Evolutionary conservation across 208 protist genomes (phyloP).

Genomic region (Novymonas esmeraldas): DNA sequence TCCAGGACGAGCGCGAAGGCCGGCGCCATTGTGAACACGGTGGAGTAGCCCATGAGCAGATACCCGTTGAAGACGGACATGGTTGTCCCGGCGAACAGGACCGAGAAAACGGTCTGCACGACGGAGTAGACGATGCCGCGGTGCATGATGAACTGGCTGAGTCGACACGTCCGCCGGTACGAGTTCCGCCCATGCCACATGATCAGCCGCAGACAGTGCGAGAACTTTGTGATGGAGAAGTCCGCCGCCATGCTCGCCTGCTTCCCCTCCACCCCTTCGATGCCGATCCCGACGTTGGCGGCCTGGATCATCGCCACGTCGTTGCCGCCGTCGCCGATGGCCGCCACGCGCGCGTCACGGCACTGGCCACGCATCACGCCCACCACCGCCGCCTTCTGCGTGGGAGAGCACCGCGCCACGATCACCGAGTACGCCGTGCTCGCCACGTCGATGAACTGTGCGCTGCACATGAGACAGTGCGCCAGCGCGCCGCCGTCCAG

Average conservation of each 20-base stretch:
- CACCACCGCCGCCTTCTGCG: conserved; percentile 98
- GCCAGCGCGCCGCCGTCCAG: conserved; percentile 79
- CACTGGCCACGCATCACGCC: conserved; percentile 69
- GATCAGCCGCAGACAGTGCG: conserved; percentile 86
- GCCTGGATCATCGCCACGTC: conserved; percentile 97
- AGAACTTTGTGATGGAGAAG: conserved; percentile 98
- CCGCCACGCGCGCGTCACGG: conserved; percentile 72
- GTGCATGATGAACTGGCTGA: conserved; percentile 98
- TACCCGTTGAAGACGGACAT: conserved; percentile 98
- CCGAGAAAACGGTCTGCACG: conserved; percentile 97
- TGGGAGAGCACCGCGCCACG: conserved; percentile 96
- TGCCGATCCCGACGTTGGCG: conserved; percentile 97
- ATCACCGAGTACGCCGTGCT: conserved; percentile 91
- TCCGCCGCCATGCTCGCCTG: conserved; percentile 98
- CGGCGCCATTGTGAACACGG: conserved; percentile 97
- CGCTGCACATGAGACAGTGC: conserved; percentile 55
- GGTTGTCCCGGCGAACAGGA: conserved; percentile 97
- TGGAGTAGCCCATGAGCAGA: conserved; percentile 97
- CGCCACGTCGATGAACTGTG: conserved; percentile 60
- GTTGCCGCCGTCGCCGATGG: conserved; percentile 99
- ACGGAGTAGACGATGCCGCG: conserved; percentile 98
- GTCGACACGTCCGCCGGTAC: conserved; percentile 91
- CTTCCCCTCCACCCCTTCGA: conserved; percentile 98
- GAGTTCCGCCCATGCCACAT: conserved; percentile 90
- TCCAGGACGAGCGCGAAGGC: conserved; percentile 98